Evolutionary conservation across 768 basidiomycete genomes (phyloP), one percentile per base, ranked within the genome.

Genomic region (Pleurotus salmoneostramineus): DNA sequence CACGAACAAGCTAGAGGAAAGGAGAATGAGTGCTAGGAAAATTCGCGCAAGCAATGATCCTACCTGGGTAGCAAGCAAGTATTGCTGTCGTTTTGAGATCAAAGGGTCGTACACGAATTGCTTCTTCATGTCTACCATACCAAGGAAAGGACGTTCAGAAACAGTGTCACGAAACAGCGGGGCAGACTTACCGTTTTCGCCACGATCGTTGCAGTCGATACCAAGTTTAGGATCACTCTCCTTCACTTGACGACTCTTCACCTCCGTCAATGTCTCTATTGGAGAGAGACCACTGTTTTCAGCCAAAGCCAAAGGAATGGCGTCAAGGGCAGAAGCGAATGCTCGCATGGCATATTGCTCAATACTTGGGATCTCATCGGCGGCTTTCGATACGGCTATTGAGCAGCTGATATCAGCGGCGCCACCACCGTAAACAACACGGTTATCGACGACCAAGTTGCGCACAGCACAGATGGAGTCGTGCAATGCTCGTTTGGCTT

Each of bases 291-390:
- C 97, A 60, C 93, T 96, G 79, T 99, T 99, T 74, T 99, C 97
- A 11, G 97, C 97, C 8, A 99, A 80, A 3, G 97, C 97, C 10
- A 99, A 83, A 3, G 97, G 97, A 50, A 98, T 76, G n/a, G 94
- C 83, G 66, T 99, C 97, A 6, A 99, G 78, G 11, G 97, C 96
- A 35, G 92, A 91, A 3, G 97, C 83, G 70, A 98, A 99, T n/a
- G 97, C 95, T 50, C 96, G 89, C 95, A 99, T 98, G 2, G 97
- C 97, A 68, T 99, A 99, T 78, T 99, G 97, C 74, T 99, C 97
- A 66, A 99, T 98, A 32, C 93, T 83, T 1, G 97, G 89, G 63
- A 97, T 96, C 92, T 95, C 88, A 71, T 99, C 97, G 6, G 97
- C 97, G 44, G 93, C 94, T 69, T 94, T 91, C 58, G 89, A 78